Base-by-base conservation (phyloP, 2,329 filamentous ascomycete species). In the Dactylellina parvicollis region DNA sequence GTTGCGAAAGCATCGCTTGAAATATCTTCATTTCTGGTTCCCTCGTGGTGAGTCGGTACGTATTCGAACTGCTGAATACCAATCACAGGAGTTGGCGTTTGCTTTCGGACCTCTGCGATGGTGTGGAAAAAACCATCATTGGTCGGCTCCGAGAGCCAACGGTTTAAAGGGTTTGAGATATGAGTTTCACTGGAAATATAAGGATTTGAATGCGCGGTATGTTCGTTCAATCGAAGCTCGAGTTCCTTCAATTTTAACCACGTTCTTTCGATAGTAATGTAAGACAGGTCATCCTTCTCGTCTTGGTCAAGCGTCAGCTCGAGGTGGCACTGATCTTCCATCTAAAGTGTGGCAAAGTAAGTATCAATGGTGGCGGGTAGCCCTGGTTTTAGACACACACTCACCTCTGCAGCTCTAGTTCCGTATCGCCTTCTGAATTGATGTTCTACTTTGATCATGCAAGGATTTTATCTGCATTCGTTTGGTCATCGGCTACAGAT, bases 401-500 rank as follows among this genome's bases (percentile, higher is more conserved):
- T 69, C 47, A 69, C 64, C 55, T 59, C 28, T 32, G 12, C 38
- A 28, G 34, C 14, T 44, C 40, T 55, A 54, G 36, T 28, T 47
- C 38, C 26, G 36, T 61, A 24, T 36, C 46, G 40, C 55, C 52
- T 67, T 67, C 62, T 60, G 54, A 46, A 42, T 56, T 14, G 46
- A 42, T 22, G 47, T 60, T 55, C 28, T 47, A 46, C 24, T 69
- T 55, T 69, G 46, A 55, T 44, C 24, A 55, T 46, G 44, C 50
- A 61, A 26, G 36, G 56, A 52, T 59, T 40, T 59, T 69, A 60
- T 60, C 44, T 69, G 47, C 30, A 55, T 55, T 55, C 46, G 64
- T 60, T 46, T 69, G 36, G 55, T 69, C 55, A 60, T 49, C 64
- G 46, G 55, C 55, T 69, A 24, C 38, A 61, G 64, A 60, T 54